Conservation (phyloP, 1,139 yeast species). For the Candida sojae region DNA sequence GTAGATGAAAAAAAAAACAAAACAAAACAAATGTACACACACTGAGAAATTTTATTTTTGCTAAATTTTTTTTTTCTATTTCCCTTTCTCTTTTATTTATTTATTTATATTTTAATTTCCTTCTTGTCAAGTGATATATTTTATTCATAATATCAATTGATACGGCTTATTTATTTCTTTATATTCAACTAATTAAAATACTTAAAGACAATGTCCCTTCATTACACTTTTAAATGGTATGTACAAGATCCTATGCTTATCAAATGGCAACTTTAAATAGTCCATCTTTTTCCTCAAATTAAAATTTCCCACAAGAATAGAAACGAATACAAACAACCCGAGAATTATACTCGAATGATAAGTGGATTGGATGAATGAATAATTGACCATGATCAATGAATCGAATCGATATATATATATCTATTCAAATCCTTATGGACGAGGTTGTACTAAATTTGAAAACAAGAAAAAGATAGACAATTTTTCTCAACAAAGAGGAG, state of each 20-base stretch:
- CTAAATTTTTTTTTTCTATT: background rate
- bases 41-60: background rate
- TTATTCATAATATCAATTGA: background rate
- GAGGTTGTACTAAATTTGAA: no score
- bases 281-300: no score
- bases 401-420: no score
- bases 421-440: no score
- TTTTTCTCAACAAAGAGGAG: no score
- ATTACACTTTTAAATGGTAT: constrained; percentile 34
- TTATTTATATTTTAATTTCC: background rate
- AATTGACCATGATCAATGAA: no score
- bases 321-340: background rate
- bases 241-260: constrained; percentile 9
- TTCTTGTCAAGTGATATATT: background rate
- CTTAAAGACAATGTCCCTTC: constrained; percentile 21
- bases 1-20: background rate
- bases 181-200: background rate
- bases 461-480: background rate
- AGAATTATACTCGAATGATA: no score
- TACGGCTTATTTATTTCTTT: background rate
- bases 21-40: background rate
- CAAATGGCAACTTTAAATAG: no score
- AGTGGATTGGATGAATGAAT: no score
- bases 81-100: background rate
- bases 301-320: background rate